Evolutionary conservation across 768 basidiomycete genomes (phyloP), one percentile per base, ranked within the genome.

Genomic region (Boletellus ananas): DNA sequence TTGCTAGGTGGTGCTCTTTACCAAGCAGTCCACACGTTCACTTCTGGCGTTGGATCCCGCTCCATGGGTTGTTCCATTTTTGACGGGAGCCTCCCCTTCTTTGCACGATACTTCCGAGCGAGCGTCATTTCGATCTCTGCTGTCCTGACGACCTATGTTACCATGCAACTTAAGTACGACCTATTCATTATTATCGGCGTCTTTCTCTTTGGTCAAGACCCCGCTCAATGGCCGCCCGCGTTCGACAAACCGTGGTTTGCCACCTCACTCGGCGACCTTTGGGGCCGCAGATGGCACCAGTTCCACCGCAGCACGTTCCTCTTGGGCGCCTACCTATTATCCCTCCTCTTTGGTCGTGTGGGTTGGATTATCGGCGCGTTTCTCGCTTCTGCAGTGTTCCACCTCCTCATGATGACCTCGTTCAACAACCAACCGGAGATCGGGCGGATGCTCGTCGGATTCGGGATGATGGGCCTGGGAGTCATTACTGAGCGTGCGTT

Each of bases 1-100:
- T 35, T 79, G 14, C 20, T 72, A 8, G 70, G 79, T 49, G 79
- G 85, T 57, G 46, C 62, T 17, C 29, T 80, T 11, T 78, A 80
- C 53, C 70, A 71, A 50, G 45, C 63, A 33, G 68, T 79, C n/a
- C 79, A 83, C 55, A 69, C 68, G 21, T 72, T 79, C 45, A 64
- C 66, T 2, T 74, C 76, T 6, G 51, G 62, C 2, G 70, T 71
- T 9, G 52, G 55, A 1, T 43, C 50, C n/a, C 9, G 33, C 16
- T 34, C 45, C 6, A 65, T 65, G 42, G 70, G 65, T 16, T 52
- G 12, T 9, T 25, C 64, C 33, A 70, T 75, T 38, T 69, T 65
- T 51, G 65, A 66, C 44, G 48, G 63, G 5, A 60, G 58, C 34
- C 60, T 70, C 6, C 63, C 69, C 16, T 56, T 57, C 17, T 38